These are phyloP conservation scores for Raphanus sativus DNA, from an alignment of 345 rosid genomes.

Conservation along the genomic window DNA sequence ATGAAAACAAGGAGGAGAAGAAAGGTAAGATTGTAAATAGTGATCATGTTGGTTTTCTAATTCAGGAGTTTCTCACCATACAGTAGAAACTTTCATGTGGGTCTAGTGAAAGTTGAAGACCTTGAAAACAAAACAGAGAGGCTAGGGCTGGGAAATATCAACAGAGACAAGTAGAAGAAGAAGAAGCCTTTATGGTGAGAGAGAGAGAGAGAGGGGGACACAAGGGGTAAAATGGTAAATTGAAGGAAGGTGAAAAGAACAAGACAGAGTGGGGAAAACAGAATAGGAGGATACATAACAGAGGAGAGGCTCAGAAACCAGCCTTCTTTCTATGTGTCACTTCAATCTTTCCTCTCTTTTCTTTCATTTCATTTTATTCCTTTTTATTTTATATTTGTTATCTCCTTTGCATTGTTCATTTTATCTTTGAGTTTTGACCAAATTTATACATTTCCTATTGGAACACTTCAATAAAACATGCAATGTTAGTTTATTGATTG, in stretches of 20 bases:
- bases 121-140: neutral
- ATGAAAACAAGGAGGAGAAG: constrained; percentile 7
- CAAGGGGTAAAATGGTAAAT: constrained; percentile 26
- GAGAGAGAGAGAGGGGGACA: neutral
- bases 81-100: constrained; percentile 25
- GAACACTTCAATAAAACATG: constrained; percentile 1
- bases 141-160: neutral
- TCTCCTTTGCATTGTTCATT: constrained; percentile 13
- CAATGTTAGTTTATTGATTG: neutral
- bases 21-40: constrained; percentile 2
- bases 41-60: constrained; percentile 7
- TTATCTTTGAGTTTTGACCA: constrained; percentile 23
- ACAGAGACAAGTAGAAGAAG: constrained; percentile 2
- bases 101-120: constrained; percentile 16
- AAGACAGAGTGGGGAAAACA: constrained; percentile 45
- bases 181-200: neutral
- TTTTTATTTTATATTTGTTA: neutral
- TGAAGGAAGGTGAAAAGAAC: constrained; percentile 51
- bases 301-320: constrained; percentile 26
- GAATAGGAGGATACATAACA: constrained; percentile 44
- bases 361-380: neutral
- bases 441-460: neutral
- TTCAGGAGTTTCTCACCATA: neutral
- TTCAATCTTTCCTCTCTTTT: constrained; percentile 25
- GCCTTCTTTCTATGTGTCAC: constrained; percentile 37